Evolutionary conservation across 306 rosid genomes (phyloP), one percentile per base, ranked within the genome.

Genomic region (Casuarina equisetifolia): DNA sequence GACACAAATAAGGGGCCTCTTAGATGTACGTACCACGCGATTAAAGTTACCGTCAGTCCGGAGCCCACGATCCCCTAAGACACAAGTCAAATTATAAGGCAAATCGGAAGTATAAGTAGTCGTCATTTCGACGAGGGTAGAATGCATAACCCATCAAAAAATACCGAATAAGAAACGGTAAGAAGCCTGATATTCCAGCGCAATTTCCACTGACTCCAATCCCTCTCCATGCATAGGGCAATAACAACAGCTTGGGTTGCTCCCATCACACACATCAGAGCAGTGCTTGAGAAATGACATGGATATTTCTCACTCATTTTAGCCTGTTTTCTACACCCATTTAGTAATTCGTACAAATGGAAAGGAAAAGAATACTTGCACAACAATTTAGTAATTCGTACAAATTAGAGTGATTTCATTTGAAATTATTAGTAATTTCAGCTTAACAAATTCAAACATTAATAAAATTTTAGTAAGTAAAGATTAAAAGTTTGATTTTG

Each of bases 181-280:
- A 93, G 79, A 38, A 93, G 92, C 78, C 92, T 84, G 11, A 93
- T 73, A 25, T 71, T 83, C 90, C 92, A 90, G n/a, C 90, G 89
- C 45, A 92, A 53, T 39, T 75, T 88, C 96, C 97, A 92, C 32
- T 86, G 86, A 20, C 58, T 85, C 93, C 85, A 88, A 57, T 88
- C 92, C 72, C 84, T 88, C 35, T 87, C 92, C 59, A 50, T 46
- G 63, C 84, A 84, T 1, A 90, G 78, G 16, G 92, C 90, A 48
- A 84, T 85, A n/a, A 39, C 75, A 16, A 78, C 79, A 10, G 84
- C 52, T 55, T 90, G 93, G n/a, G 87, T 70, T 76, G 93, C 78
- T 61, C 90, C 95, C 78, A 82, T 81, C 0, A 78, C 2, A 20
- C 90, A 82, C 93, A 90, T 90, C 69, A 92, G 45, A 10, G 93